Conservation (phyloP, 257 asterid species). For the Capsicum chinense region DNA sequence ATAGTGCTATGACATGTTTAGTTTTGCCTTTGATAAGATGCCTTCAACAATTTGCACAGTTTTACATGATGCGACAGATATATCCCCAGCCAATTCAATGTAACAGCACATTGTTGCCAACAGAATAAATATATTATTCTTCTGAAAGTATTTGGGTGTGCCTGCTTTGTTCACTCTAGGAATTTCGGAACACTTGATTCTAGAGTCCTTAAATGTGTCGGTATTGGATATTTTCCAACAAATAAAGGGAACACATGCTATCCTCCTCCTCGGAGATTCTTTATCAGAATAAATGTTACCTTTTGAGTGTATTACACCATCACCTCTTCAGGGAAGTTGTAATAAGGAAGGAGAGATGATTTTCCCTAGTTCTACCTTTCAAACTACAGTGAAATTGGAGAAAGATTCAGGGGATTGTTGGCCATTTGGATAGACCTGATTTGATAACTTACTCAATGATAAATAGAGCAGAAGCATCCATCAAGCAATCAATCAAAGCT, state of each 20-base stretch:
- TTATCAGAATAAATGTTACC: background rate
- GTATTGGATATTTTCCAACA: background rate
- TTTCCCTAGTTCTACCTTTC: background rate
- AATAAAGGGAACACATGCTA: background rate
- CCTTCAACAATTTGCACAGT: background rate
- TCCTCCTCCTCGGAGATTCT: background rate
- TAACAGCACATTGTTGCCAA: background rate
- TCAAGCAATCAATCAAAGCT: background rate
- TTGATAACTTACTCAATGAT: background rate
- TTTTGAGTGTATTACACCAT: background rate
- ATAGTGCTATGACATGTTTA: background rate
- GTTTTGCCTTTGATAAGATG: background rate
- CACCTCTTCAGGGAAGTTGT: background rate
- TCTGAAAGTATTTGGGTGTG: background rate
- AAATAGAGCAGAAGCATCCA: background rate
- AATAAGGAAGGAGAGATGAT: background rate
- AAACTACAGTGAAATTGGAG: background rate
- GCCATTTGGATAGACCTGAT: background rate
- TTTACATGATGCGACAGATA: slow-evolving; percentile 15
- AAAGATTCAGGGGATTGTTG: background rate
- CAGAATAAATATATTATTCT: background rate
- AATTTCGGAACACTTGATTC: background rate
- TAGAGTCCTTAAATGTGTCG: no score
- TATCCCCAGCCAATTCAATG: slow-evolving; percentile 4
- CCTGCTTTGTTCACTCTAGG: background rate